phyloP scores from a whole-genome alignment of 2,329 filamentous ascomycete genomes.

The Penicillium rolfsii region DNA sequence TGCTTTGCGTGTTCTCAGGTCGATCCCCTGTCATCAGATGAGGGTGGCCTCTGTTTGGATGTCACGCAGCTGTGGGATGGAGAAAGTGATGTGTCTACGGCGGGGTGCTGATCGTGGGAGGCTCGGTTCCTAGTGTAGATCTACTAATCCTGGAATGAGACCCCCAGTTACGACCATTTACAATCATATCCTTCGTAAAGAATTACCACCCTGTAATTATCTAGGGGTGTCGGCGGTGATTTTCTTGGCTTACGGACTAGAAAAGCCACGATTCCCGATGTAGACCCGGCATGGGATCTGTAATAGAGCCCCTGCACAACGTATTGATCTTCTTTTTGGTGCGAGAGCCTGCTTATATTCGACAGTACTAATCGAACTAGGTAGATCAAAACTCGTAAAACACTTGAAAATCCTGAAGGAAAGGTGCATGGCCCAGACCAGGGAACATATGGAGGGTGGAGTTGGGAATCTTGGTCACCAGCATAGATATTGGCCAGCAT shows the following conservation, averaged over 20 bases:
- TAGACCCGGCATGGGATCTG: background rate
- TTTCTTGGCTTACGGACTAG: too few species aligned
- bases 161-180: constrained; percentile 13
- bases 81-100: constrained; percentile 1
- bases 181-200: background rate
- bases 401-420: constrained; percentile 19
- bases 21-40: background rate
- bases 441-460: constrained; percentile 21
- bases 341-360: too few species aligned
- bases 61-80: background rate
- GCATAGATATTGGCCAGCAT: constrained; percentile 22
- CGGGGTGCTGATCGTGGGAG: constrained; percentile 12
- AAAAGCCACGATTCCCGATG: too few species aligned
- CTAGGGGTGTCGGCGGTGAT: too few species aligned
- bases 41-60: background rate
- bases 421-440: constrained; percentile 22
- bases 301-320: background rate
- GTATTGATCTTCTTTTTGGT: too few species aligned
- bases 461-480: constrained; percentile 17
- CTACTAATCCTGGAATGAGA: constrained; percentile 32
- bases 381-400: constrained; percentile 16
- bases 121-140: constrained; percentile 21
- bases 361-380: background rate
- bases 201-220: too few species aligned
- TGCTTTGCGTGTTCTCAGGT: background rate